Evolutionary conservation across 208 protist genomes (phyloP).

Genomic region (Acanthamoeba triangularis): DNA sequence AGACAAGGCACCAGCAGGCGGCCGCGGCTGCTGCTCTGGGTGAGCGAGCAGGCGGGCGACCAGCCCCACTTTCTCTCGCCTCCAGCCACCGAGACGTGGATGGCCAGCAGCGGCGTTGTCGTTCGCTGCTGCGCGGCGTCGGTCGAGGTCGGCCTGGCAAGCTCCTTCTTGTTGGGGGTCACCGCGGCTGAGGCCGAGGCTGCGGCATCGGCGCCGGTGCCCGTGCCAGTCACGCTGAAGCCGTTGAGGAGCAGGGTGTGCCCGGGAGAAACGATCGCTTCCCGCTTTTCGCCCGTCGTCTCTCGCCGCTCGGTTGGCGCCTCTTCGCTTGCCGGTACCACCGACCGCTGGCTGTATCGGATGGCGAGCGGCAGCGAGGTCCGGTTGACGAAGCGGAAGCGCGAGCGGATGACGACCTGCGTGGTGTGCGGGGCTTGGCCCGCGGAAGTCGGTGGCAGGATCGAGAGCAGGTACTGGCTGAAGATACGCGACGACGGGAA

Average conservation of each 20-base stretch:
- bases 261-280: neutral
- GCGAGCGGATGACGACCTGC: slow-evolving; percentile 49
- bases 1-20: neutral
- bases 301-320: neutral
- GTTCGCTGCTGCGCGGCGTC: neutral
- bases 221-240: neutral
- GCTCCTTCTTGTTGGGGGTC: neutral
- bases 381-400: slow-evolving; percentile 65
- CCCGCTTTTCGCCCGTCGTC: neutral
- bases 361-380: slow-evolving; percentile 26
- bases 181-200: too few species aligned
- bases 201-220: too few species aligned
- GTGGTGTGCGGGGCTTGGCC: neutral
- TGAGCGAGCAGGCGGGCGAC: slow-evolving; percentile 27
- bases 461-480: slow-evolving; percentile 63
- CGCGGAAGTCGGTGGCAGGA: neutral
- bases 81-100: neutral
- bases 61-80: neutral
- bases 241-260: neutral
- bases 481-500: slow-evolving; percentile 14
- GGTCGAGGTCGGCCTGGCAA: neutral
- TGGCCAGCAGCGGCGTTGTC: neutral
- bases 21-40: neutral
- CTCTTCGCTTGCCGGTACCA: neutral
- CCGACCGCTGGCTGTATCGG: neutral